Evolutionary conservation across 2,329 filamentous ascomycete species (phyloP), one percentile per base, ranked within the genome.

Genomic region (Fusarium sp.): DNA sequence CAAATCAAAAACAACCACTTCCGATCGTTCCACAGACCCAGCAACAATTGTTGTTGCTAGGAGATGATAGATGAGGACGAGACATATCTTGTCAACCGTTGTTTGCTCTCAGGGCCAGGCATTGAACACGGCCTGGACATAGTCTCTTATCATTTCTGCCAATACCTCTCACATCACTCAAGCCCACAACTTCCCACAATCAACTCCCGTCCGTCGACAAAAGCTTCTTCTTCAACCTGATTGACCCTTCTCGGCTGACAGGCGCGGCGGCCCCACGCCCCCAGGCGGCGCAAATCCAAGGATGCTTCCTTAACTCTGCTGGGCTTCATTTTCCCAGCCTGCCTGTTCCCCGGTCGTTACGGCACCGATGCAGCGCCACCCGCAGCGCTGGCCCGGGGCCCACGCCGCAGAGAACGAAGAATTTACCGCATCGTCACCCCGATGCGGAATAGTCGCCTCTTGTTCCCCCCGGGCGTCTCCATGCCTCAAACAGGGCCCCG

Each of bases 391-490:
- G 62, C 67, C 73, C 74, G 74, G 75, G 68, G 67, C 66, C 69
- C 56, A 44, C 42, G 56, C 63, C 63, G 61, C 62, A 62, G 66
- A 46, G 62, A 66, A 33, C 66, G 64, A 69, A 77, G 73, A 75
- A 76, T 76, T 78, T 78, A 72, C 73, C 76, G 72, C 76, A 77
- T 72, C 59, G 56, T 57, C 62, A 58, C 65, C 71, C 67, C 62
- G 53, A 78, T 76, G 62, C 33, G 62, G 76, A 61, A 64, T 78
- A 77, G 76, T 51, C 56, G 27, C 38, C 61, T 53, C 62, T 65
- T 24, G 17, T 51, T 51, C 38, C 46, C 66, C 66, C 67, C 20
- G 58, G 64, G 65, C 53, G 69, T 58, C 72, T 66, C 69, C 76
- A 75, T 75, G 59, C 46, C 66, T 72, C 64, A 70, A 76, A 71